Evolutionary conservation across 106 monocot genomes (phyloP), one percentile per base, ranked within the genome.

Genomic region (Dioscorea zingiberensis): DNA sequence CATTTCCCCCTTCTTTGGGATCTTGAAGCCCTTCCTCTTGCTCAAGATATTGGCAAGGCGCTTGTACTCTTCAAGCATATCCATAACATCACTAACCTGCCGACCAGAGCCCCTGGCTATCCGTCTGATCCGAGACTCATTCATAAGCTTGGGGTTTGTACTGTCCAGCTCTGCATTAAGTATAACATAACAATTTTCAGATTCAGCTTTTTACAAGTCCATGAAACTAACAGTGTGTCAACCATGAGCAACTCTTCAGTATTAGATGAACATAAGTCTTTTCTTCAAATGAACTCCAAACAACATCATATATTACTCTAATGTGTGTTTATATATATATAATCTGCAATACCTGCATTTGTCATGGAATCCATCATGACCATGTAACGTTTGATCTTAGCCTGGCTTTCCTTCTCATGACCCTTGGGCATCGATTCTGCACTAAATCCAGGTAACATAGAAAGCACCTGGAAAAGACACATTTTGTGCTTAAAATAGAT

Each of bases 311-410:
- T 38, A 38, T 38, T 38, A 38, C 38, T 38, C 10, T 38, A 6
- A 24, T n/a, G n/a, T n/a, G n/a, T n/a, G n/a, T n/a, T n/a, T n/a
- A n/a, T n/a, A n/a, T n/a, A n/a, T n/a, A n/a, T n/a, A n/a, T n/a
- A n/a, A n/a, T n/a, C n/a, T n/a, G n/a, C 47, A 9, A 47, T 82
- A 93, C 93, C 93, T 73, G 81, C 92, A 80, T 99, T 82, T 56
- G 98, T 93, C 98, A 99, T 99, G 46, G 93, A 99, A 82, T 99
- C 98, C 98, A 93, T 99, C 93, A 93, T 93, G 15, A 86, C 87
- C 93, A 99, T 89, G 72, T 80, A 99, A 0, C 89, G 81, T 77
- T 99, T 93, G 61, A 99, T 89, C 78, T 93, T 99, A 44, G 98
- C 89, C 69, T 89, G 93, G 58, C 98, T 99, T 80, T 99, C 98